Conservation (phyloP, 2,329 filamentous ascomycete genomes). For the Exutisphaerella laricina region DNA sequence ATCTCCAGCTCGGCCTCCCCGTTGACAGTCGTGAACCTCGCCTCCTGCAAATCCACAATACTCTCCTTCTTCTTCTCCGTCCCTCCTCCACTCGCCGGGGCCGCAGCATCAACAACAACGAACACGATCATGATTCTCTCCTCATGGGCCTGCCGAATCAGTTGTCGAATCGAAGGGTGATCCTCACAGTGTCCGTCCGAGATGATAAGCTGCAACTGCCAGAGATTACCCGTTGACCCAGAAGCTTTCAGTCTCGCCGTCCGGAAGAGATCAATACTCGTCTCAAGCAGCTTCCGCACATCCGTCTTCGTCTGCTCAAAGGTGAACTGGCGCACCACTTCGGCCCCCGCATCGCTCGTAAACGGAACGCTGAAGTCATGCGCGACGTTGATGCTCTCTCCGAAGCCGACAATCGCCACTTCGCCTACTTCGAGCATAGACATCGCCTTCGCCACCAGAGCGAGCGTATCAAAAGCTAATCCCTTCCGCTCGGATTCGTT, state of each 20-base stretch:
- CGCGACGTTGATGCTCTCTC: conserved; percentile 73
- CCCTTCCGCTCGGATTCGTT: conserved; percentile 69
- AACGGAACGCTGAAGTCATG: conserved; percentile 83
- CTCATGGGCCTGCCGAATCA: conserved; percentile 83
- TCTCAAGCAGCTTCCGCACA: conserved; percentile 68
- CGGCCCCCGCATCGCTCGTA: conserved; percentile 72
- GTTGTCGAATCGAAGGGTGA: conserved; percentile 73
- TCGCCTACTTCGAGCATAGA: conserved; percentile 93
- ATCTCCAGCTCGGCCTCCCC: conserved; percentile 66
- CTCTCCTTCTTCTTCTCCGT: conserved; percentile 44
- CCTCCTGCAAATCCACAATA: conserved; percentile 84
- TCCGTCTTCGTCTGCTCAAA: conserved; percentile 86
- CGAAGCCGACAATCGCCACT: conserved; percentile 86
- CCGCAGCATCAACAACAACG: conserved; percentile 75
- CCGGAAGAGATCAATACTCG: conserved; percentile 76
- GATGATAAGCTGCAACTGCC: conserved; percentile 91
- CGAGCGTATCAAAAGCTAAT: conserved; percentile 88
- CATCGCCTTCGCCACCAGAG: conserved; percentile 80
- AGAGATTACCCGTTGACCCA: conserved; percentile 62
- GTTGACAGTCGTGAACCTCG: conserved; percentile 66
- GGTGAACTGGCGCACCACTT: conserved; percentile 75
- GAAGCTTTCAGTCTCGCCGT: conserved; percentile 60
- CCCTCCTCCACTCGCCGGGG: conserved; percentile 12
- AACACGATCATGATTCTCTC: conserved; percentile 98
- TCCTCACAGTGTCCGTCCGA: conserved; percentile 91